These are phyloP conservation scores for Colletotrichum endophyticum DNA, from an alignment of 2,329 filamentous ascomycete species.

Conservation along the genomic window DNA sequence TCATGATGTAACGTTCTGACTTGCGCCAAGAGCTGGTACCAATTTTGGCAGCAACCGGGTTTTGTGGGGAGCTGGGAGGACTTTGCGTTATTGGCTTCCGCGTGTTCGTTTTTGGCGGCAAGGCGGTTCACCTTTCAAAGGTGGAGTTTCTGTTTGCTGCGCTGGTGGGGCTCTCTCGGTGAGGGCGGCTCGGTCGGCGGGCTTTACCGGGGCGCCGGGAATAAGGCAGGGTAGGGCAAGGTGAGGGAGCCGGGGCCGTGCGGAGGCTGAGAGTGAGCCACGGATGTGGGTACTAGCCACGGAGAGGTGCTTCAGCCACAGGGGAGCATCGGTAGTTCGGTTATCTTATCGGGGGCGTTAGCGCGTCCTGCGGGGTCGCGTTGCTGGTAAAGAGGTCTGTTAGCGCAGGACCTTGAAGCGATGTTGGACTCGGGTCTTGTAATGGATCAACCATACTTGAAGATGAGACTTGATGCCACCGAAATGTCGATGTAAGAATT, in stretches of 20 bases:
- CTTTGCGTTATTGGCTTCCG: background rate
- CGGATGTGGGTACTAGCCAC: background rate
- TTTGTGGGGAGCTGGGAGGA: background rate
- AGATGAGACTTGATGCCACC: background rate
- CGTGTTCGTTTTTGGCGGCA: background rate
- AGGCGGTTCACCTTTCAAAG: background rate
- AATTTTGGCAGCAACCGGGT: background rate
- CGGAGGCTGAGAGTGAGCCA: background rate
- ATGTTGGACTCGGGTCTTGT: background rate
- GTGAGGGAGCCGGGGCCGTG: background rate
- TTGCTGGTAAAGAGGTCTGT: background rate
- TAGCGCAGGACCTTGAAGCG: background rate
- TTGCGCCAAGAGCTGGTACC: background rate
- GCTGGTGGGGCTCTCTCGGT: background rate
- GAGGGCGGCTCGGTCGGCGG: background rate
- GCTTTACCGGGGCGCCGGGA: background rate
- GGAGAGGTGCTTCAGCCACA: background rate
- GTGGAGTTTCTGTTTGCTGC: background rate
- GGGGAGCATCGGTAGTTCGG: background rate
- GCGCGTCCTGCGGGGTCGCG: background rate
- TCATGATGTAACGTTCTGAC: constrained; percentile 20
- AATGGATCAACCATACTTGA: background rate
- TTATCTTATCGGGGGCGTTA: background rate
- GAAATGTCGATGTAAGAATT: background rate
- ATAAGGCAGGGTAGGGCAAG: background rate